Percentiles rank a stretch among this genome's conserved stretches.
phyloP scores from a whole-genome alignment of 306 rosid genomes.

The Castanopsis chinensis region DNA sequence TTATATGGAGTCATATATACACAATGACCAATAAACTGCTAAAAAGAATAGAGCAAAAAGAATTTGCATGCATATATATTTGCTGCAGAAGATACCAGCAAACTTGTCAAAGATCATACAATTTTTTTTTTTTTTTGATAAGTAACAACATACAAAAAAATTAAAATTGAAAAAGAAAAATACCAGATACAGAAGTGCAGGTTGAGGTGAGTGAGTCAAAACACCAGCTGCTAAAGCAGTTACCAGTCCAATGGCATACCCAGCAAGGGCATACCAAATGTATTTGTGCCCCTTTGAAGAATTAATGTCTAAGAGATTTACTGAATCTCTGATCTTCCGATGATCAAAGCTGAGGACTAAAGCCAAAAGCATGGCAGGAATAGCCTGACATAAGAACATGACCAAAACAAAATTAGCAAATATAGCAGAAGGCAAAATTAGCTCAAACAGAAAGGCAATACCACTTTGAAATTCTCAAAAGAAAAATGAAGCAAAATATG shows the following conservation, averaged over 20 bases:
- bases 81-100: not conserved
- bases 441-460: not conserved
- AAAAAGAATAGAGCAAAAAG: not conserved
- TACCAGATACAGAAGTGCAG: conserved; percentile 97
- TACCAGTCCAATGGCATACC: conserved; percentile 88
- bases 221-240: conserved; percentile 91
- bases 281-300: conserved; percentile 94
- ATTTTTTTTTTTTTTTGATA: too few relatives aligned
- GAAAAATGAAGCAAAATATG: not conserved
- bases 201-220: conserved; percentile 93
- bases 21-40: not conserved
- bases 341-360: conserved; percentile 89
- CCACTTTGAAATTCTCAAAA: not conserved
- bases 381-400: conserved; percentile 56
- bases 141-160: not conserved
- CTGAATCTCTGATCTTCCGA: conserved; percentile 69
- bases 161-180: conserved; percentile 5
- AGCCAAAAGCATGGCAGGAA: conserved; percentile 95
- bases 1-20: not conserved
- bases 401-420: not conserved
- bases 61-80: conserved; percentile 7
- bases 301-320: conserved; percentile 63
- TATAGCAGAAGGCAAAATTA: not conserved
- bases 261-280: conserved; percentile 97
- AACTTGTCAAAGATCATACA: not conserved